Base-by-base conservation (phyloP, 805 yeast species). In the Starmerella riodocensis region DNA sequence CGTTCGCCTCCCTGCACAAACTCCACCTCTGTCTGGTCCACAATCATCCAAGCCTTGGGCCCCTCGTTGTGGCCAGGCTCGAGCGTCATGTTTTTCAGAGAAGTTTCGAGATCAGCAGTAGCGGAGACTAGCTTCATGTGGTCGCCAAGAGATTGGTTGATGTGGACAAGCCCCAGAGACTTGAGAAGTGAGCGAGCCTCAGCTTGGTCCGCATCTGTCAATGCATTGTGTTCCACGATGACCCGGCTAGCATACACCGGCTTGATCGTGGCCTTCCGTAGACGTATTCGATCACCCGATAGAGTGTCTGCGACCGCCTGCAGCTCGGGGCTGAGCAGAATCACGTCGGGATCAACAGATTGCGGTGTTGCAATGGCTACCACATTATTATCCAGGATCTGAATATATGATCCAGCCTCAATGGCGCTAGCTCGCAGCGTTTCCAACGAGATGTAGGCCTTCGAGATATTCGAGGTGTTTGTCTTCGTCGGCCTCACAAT, bases 81-180 rank as follows among this genome's bases (percentile, higher is more conserved):
- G 3, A 73, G 38, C 1, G 57, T 44, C 33, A 72, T 53, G 2
- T 56, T 57, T 2, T 60, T 51, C 18, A 74, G 39, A 32, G 65
- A 69, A 0, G 72, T 58, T 12, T 63, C 39, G 1, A 57, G 60
- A 8, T 58, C n/a, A 4, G 4, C 61, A n/a, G 57, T 78, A 1
- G 84, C 77, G 52, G 71, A 70, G 1, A 79, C 46, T 7, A 81
- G 53, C 0, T 86, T 85, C 23, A 47, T 12, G 69, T 60, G 20
- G 1, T 36, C 39, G 7, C 76, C 77, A 34, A 64, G 60, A 8
- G 77, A 46, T 1, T 64, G 44, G 0, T 55, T 53, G 4, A 46
- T 42, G 14, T 53, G 48, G 1, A 59, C 41, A 16, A 58, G 34
- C n/a, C 53, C 49, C 9, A 54, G 36, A 29, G 35, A 24, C 2